These are phyloP conservation scores for Kwoniella shandongensis DNA, from an alignment of 768 basidiomycete genomes.

Conservation along the genomic window DNA sequence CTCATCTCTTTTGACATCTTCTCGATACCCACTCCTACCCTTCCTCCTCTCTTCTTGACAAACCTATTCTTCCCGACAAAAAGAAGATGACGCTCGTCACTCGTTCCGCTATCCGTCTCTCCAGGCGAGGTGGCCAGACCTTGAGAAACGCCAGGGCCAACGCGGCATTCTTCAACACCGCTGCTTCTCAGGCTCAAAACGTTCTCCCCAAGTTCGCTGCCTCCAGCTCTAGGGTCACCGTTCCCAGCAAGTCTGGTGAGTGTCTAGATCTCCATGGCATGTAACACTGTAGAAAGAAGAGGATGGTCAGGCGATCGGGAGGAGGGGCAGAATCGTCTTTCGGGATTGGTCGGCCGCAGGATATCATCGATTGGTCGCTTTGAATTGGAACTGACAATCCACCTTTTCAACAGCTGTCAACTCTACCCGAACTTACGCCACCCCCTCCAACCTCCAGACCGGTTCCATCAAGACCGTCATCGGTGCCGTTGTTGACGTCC, in stretches of 20 bases:
- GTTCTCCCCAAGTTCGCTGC: slow-evolving; percentile 38
- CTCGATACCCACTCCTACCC: slow-evolving; percentile 12
- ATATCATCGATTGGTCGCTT: background rate
- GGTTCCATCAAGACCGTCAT: slow-evolving; percentile 97
- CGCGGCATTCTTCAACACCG: slow-evolving; percentile 52
- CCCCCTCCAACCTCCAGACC: slow-evolving; percentile 70
- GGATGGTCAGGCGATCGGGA: background rate
- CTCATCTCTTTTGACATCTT: slow-evolving; percentile 2
- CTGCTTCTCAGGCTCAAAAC: slow-evolving; percentile 43
- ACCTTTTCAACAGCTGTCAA: slow-evolving; percentile 17
- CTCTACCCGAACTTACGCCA: slow-evolving; percentile 76
- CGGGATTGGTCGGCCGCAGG: slow-evolving; percentile 9
- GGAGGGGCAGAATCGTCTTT: slow-evolving; percentile 5
- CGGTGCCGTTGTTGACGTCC: slow-evolving; percentile 99
- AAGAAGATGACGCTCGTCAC: slow-evolving; percentile 52
- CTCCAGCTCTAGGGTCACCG: slow-evolving; percentile 27
- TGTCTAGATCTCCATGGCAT: background rate
- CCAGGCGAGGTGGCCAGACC: slow-evolving; percentile 47
- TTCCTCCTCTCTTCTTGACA: slow-evolving; percentile 8
- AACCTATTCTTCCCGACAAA: slow-evolving; percentile 11
- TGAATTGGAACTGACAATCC: slow-evolving; percentile 1
- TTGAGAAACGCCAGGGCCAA: slow-evolving; percentile 46
- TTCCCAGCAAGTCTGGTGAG: slow-evolving; percentile 35
- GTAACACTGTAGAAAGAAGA: background rate
- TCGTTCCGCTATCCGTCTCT: slow-evolving; percentile 51